Evolutionary conservation across 495 filamentous ascomycete genomes (phyloP).

Genomic region (Hyphodiscus hymeniophilus): DNA sequence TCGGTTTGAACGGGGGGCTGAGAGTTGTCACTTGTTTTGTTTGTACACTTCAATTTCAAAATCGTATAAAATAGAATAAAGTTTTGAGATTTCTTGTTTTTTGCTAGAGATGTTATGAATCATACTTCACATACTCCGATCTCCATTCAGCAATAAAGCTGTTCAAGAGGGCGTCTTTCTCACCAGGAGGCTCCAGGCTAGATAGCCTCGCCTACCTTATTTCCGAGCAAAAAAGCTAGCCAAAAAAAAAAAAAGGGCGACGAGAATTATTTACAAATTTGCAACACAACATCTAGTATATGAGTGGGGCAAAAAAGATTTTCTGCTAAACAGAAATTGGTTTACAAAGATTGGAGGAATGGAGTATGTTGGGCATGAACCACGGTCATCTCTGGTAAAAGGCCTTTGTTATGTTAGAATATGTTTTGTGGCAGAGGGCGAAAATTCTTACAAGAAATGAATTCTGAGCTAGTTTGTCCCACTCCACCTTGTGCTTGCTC

Average conservation of each 20-base stretch:
- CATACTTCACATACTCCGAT: too few species aligned
- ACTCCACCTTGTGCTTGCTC: slow-evolving; percentile 19
- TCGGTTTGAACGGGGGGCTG: too few species aligned
- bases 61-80: too few species aligned
- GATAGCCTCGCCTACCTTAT: too few species aligned
- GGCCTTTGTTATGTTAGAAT: slow-evolving; percentile 13
- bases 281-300: background rate
- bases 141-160: too few species aligned
- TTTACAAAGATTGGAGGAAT: slow-evolving; percentile 31
- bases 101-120: too few species aligned
- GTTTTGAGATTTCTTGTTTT: too few species aligned
- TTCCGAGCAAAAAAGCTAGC: background rate
- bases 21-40: too few species aligned
- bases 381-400: slow-evolving; percentile 36
- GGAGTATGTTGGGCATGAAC: slow-evolving; percentile 27
- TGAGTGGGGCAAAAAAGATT: slow-evolving; percentile 12
- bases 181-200: too few species aligned
- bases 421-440: background rate
- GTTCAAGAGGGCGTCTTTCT: too few species aligned
- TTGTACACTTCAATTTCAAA: too few species aligned
- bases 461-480: slow-evolving; percentile 30
- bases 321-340: slow-evolving; percentile 19
- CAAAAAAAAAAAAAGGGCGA: slow-evolving; percentile 1
- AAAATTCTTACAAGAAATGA: slow-evolving; percentile 29
- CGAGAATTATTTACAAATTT: background rate